Percentiles rank a stretch among this genome's conserved stretches.
phyloP scores from a whole-genome alignment of 2,329 filamentous ascomycete species.

The Apiospora malaysiana region DNA sequence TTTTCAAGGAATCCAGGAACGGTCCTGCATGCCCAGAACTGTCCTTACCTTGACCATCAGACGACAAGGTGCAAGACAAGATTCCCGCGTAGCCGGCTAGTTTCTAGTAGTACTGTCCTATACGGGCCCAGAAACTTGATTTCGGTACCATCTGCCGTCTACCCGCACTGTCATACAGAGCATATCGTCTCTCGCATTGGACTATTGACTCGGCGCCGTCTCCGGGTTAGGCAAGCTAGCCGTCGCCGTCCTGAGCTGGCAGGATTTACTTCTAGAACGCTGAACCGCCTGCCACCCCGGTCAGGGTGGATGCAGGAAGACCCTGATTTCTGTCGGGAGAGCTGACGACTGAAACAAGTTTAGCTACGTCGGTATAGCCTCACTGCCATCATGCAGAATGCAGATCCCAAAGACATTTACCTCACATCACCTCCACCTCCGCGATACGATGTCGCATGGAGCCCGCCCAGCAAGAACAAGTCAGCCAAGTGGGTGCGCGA shows the following conservation, averaged over 20 bases:
- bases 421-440: too few relatives aligned
- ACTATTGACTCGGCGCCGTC: background rate
- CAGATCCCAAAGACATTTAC: background rate
- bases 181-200: too few relatives aligned
- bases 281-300: background rate
- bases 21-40: too few relatives aligned
- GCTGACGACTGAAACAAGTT: background rate
- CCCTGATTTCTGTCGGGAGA: background rate
- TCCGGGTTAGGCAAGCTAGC: background rate
- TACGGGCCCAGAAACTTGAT: conserved; percentile 4
- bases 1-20: background rate
- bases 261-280: background rate
- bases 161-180: background rate
- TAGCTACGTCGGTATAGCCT: background rate
- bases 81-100: background rate
- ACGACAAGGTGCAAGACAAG: background rate
- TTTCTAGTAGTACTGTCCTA: too few relatives aligned
- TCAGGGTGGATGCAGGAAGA: background rate
- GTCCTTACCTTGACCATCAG: too few relatives aligned
- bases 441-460: background rate
- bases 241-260: background rate
- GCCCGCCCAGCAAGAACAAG: background rate
- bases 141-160: background rate
- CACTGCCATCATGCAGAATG: background rate
- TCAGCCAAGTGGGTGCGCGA: background rate